A percentile compares a stretch with the other conserved stretches of the same genome.
Evolutionary conservation across 2,329 filamentous ascomycete genomes (phyloP).

Genomic region (Monosporascus sp.): DNA sequence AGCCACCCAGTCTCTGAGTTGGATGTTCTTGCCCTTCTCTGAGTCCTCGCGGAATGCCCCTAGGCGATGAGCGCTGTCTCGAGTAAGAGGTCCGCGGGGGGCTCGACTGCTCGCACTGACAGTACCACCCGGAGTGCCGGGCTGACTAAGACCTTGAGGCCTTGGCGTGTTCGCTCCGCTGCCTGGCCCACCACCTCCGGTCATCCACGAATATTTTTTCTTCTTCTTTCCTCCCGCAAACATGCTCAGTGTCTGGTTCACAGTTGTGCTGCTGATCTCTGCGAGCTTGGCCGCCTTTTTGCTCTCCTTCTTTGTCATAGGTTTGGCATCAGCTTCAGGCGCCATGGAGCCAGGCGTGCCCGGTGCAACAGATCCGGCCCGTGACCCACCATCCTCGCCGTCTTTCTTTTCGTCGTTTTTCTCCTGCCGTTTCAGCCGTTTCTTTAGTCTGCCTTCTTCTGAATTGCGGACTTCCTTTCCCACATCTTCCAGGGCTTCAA

Average conservation of each 20-base stretch:
- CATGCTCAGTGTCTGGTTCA: conserved; percentile 77
- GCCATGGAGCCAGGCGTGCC: conserved; percentile 58
- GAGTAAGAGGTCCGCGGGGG: conserved; percentile 39
- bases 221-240: conserved; percentile 59
- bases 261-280: conserved; percentile 74
- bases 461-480: conserved; percentile 61
- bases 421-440: conserved; percentile 57
- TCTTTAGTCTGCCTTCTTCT: conserved; percentile 67
- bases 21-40: conserved; percentile 70
- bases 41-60: conserved; percentile 76
- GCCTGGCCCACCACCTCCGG: conserved; percentile 39
- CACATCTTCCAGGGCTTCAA: conserved; percentile 52
- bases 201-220: conserved; percentile 75
- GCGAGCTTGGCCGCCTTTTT: conserved; percentile 69
- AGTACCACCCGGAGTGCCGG: conserved; percentile 26
- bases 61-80: conserved; percentile 55
- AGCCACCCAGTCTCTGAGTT: conserved; percentile 75
- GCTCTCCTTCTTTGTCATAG: conserved; percentile 79
- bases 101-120: conserved; percentile 29
- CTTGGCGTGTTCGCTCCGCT: conserved; percentile 50
- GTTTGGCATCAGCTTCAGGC: conserved; percentile 56
- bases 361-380: conserved; percentile 52
- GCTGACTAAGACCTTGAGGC: conserved; percentile 23
- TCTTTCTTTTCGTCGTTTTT: conserved; percentile 44
- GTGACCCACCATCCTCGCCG: conserved; percentile 36